Evolutionary conservation across 495 filamentous ascomycete species (phyloP), one percentile per base, ranked within the genome.

Genomic region (Viridothelium virens): DNA sequence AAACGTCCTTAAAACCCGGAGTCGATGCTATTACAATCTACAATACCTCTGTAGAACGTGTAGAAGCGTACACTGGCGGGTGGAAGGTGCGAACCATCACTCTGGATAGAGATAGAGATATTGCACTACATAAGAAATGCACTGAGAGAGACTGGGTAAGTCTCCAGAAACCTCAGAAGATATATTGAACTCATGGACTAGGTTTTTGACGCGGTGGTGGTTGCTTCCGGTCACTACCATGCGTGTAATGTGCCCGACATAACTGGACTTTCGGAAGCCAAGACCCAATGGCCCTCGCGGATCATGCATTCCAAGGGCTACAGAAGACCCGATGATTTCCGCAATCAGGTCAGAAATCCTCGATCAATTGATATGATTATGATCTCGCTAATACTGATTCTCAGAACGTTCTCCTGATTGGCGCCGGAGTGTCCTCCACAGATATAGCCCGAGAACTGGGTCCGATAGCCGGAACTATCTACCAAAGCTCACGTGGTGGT

Each of bases 291-390:
- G 74, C 82, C 85, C 0, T 62, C 69, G 14, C 73, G 77, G 6
- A 77, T 89, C 38, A 76, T 75, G 4, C 85, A 88, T 73, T 87
- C 86, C 1, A 87, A 88, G 69, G 80, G 78, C 63, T 88, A 87
- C 65, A 80, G 85, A 12, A 79, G 71, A 2, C 78, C 86, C 0
- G 73, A 80, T 4, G 71, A 69, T 11, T 84, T 82, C 56, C 70
- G 71, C 47, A 71, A 70, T 38, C 80, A 80, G 74, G 80, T 80
- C 63, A 25, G 70, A 53, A 16, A 36, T 63, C 7, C 6, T 34
- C 36, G 14, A 25, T 56, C 25, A 63, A 11, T 4, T 50, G n/a
- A 12, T 14, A 2, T 56, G 37, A 62, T 12, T 2, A 41, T 62
- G 14, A 18, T 59, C 7, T 36, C 65, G 63, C 48, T 39, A 34